phyloP scores from a whole-genome alignment of 805 yeast species.

The Ogataea degrootiae region DNA sequence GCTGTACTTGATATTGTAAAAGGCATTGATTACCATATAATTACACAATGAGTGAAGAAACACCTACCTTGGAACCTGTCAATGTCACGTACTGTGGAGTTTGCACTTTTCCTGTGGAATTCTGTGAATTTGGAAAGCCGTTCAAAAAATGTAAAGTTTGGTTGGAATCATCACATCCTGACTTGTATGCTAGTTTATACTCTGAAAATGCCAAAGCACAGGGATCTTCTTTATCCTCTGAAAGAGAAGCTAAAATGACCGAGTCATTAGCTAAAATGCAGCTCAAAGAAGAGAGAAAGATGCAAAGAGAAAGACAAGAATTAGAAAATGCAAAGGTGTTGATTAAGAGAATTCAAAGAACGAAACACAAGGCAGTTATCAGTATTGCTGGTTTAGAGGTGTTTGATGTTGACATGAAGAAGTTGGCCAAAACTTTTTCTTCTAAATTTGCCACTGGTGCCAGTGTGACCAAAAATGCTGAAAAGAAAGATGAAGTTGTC shows the following conservation, averaged over 20 bases:
- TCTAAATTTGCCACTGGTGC: slow-evolving; percentile 96
- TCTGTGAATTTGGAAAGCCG: slow-evolving; percentile 85
- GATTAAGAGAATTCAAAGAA: slow-evolving; percentile 84
- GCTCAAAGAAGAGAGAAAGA: slow-evolving; percentile 78
- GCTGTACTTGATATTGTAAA: no score
- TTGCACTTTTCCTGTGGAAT: slow-evolving; percentile 83
- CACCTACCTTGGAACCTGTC: slow-evolving; percentile 14
- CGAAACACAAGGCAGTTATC: slow-evolving; percentile 81
- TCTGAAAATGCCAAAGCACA: slow-evolving; percentile 49
- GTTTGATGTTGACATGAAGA: slow-evolving; percentile 83
- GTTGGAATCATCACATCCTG: slow-evolving; percentile 58
- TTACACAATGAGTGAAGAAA: slow-evolving; percentile 8
- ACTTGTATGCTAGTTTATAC: slow-evolving; percentile 56
- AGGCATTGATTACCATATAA: no score
- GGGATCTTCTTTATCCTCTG: slow-evolving; percentile 54
- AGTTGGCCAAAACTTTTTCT: slow-evolving; percentile 86
- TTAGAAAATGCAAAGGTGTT: slow-evolving; percentile 74
- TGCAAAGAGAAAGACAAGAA: slow-evolving; percentile 77
- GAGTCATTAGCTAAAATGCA: slow-evolving; percentile 81
- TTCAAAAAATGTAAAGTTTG: slow-evolving; percentile 81
- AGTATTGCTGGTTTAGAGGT: slow-evolving; percentile 86
- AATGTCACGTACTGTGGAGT: slow-evolving; percentile 66
- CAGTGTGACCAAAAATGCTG: slow-evolving; percentile 82
- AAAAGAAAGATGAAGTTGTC: slow-evolving; percentile 82
- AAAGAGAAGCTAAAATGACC: slow-evolving; percentile 77